phyloP scores from a whole-genome alignment of 2,329 filamentous ascomycete genomes.

The Stachybotrys elegans region DNA sequence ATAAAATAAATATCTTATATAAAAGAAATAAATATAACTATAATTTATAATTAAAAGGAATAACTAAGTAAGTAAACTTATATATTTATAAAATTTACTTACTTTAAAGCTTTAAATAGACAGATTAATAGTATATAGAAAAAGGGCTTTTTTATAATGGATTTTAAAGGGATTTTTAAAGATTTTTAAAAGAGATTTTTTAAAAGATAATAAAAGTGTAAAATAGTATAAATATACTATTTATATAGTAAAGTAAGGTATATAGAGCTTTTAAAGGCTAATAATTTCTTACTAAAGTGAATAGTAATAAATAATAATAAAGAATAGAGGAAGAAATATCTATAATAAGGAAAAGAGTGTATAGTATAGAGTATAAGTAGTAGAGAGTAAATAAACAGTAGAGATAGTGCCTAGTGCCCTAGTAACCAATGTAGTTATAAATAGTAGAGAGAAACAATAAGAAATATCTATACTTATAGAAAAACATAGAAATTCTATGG shows the following conservation, averaged over 20 bases:
- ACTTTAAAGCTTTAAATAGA: neutral
- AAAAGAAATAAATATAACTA: neutral
- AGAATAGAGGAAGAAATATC: neutral
- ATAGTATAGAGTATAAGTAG: no score
- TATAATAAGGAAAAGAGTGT: neutral
- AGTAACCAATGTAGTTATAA: neutral
- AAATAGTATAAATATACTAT: neutral
- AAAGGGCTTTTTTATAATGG: conserved; percentile 1
- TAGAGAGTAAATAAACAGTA: no score
- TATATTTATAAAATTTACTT: conserved; percentile 5
- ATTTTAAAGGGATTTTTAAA: neutral
- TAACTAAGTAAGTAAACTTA: no score
- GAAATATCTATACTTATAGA: no score
- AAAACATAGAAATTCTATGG: no score
- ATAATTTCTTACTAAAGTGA: neutral
- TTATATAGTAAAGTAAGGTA: neutral
- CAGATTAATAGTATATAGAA: neutral
- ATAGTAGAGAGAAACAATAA: no score
- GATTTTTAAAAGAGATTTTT: neutral
- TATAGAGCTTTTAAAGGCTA: neutral
- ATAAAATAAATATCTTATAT: neutral
- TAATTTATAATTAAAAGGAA: neutral
- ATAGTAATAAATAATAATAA: neutral
- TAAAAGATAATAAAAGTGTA: neutral
- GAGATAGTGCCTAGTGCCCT: neutral